A percentile compares a stretch with the other conserved stretches of the same genome.
Conservation (phyloP, 2,329 filamentous ascomycete genomes). For the Lasiodiplodia citricola region DNA sequence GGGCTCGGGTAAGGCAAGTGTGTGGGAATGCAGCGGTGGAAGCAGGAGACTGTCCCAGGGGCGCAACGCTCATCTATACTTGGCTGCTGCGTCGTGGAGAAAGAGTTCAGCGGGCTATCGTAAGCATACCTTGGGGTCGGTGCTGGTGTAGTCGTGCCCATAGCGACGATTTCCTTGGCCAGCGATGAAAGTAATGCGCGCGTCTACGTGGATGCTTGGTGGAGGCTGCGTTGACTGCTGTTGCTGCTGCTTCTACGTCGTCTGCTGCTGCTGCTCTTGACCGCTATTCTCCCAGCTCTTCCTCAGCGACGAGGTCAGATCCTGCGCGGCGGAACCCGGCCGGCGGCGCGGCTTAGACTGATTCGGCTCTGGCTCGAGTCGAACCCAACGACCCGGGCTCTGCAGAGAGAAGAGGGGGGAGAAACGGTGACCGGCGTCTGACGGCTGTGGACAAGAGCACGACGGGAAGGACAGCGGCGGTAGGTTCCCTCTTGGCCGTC, state of each 20-base stretch:
- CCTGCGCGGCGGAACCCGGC: background rate
- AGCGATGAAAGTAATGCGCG: background rate
- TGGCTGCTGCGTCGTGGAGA: background rate
- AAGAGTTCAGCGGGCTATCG: background rate
- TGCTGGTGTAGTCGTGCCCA: background rate
- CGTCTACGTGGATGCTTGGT: background rate
- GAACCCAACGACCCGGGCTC: background rate
- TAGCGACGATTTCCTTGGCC: background rate
- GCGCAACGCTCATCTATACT: background rate
- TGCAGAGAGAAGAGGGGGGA: background rate
- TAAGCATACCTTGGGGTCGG: conserved; percentile 14
- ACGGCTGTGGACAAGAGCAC: background rate
- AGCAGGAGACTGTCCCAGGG: background rate
- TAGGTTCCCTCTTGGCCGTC: background rate
- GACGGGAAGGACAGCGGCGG: background rate
- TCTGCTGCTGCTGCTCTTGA: conserved; percentile 3
- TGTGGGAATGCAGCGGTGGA: background rate
- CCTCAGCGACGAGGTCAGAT: conserved; percentile 8
- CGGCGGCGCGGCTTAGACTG: background rate
- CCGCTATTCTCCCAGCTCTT: conserved; percentile 9
- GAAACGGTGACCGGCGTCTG: background rate
- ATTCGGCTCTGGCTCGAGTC: background rate
- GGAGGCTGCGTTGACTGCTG: background rate
- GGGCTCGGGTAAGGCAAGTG: background rate
- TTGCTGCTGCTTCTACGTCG: background rate